Evolutionary conservation across 1,139 yeast species (phyloP).

Genomic region (Saccharomyces hybrid): DNA sequence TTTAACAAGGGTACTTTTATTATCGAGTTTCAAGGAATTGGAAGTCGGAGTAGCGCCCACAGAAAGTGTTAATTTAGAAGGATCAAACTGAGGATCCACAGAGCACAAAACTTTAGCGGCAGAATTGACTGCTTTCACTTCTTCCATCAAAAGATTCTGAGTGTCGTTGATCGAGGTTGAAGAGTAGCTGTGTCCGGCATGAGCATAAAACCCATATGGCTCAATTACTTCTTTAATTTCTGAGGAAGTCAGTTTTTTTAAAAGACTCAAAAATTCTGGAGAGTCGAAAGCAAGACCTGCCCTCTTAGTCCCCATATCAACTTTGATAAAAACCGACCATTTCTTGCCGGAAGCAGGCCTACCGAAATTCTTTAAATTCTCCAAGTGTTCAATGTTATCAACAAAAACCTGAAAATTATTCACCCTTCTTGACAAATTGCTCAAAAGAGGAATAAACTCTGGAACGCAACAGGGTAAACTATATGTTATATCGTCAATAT

Average conservation of each 20-base stretch:
- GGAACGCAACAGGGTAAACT: slow-evolving; percentile 61
- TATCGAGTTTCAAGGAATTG: slow-evolving; percentile 44
- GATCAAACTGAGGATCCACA: slow-evolving; percentile 29
- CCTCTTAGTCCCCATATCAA: slow-evolving; percentile 55
- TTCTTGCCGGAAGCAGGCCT: slow-evolving; percentile 28
- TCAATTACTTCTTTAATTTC: slow-evolving; percentile 33
- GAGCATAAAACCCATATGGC: slow-evolving; percentile 65
- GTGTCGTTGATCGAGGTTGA: slow-evolving; percentile 45
- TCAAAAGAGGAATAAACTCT: slow-evolving; percentile 44
- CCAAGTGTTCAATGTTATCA: slow-evolving; percentile 53
- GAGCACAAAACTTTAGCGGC: slow-evolving; percentile 33
- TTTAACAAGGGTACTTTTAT: slow-evolving; percentile 21
- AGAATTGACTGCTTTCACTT: slow-evolving; percentile 46
- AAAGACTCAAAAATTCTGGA: slow-evolving; percentile 30
- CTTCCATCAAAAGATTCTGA: slow-evolving; percentile 42
- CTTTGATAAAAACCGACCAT: slow-evolving; percentile 53
- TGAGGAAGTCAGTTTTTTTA: slow-evolving; percentile 30
- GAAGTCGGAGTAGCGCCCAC: slow-evolving; percentile 84
- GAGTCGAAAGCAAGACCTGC: slow-evolving; percentile 48
- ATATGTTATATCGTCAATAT: slow-evolving; percentile 53
- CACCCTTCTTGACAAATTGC: slow-evolving; percentile 38
- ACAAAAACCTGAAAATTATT: slow-evolving; percentile 50
- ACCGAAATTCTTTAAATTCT: slow-evolving; percentile 38
- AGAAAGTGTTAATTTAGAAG: slow-evolving; percentile 26
- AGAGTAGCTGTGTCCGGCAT: slow-evolving; percentile 70